Base-by-base conservation (phyloP, 805 yeast species). In the Pichia phayaonensis region DNA sequence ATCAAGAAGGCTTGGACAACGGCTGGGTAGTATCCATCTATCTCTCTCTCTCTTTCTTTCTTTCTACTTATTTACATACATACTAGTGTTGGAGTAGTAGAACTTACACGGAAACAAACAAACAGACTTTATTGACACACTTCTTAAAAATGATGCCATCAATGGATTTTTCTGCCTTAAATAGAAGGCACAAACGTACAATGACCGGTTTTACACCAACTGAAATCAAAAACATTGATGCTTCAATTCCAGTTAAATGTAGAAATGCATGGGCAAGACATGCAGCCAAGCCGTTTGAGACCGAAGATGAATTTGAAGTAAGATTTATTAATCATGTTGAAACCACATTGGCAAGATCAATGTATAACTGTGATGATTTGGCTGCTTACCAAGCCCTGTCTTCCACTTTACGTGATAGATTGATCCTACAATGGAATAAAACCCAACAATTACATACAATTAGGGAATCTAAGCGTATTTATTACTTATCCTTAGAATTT, bases 351-450 rank as follows among this genome's bases (percentile, higher is more conserved):
- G 97, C 95, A n/a, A 77, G 97, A 60, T 87, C 92, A 34, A 72
- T 90, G 73, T 88, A 86, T 76, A 90, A 90, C 62, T 88, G 96
- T 71, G 97, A 90, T 67, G 83, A 84, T 52, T 72, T 90, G 63
- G 96, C 96, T 40, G 96, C 97, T 23, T 90, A 90, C 65, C 95
- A 86, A 64, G 95, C 97, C 0, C 80, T 95, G 40, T 84, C 96
- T 6, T 75, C 74, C 61, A 74, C 94, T 23, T 75, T 90, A 52
- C 74, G 95, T 56, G 96, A 90, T 67, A 81, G 83, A 47, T 72
- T 90, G 62, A 76, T 88, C 58, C 75, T 88, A 44, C 88, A 87
- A 60, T 90, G 97, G 97, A 90, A 90, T 65, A 82, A 84, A 67
- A 90, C 97, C 40, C 97, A 90, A 70, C 97, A 90, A 69, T 76